Evolutionary conservation across 306 rosid genomes (phyloP).

Genomic region (Datisca glomerata): DNA sequence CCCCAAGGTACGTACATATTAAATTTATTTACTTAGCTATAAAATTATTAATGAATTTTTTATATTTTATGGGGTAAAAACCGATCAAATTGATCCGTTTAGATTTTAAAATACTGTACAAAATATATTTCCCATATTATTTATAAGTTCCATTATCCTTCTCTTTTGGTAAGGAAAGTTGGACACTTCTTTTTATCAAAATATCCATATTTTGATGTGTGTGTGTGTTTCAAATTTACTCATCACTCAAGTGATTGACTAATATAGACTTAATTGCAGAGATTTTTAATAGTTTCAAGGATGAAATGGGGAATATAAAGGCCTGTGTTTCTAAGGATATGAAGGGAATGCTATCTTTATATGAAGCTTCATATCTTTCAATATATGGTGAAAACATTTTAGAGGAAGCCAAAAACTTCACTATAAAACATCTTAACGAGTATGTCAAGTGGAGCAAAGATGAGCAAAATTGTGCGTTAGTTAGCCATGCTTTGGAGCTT

Average conservation of each 20-base stretch:
- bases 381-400: constrained; percentile 4
- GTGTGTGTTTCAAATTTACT: too few species aligned
- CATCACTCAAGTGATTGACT: too few species aligned
- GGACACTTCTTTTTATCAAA: too few species aligned
- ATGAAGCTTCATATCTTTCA: constrained; percentile 10
- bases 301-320: constrained; percentile 1
- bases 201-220: too few species aligned
- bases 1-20: neutral
- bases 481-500: constrained; percentile 11
- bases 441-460: neutral
- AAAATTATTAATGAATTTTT: too few species aligned
- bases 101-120: neutral
- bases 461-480: neutral
- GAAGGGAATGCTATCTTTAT: constrained; percentile 7
- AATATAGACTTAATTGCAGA: neutral
- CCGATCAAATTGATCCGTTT: neutral
- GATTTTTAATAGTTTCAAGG: constrained; percentile 1
- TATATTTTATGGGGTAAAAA: neutral
- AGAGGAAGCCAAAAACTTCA: constrained; percentile 13
- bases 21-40: too few species aligned
- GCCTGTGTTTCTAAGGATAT: neutral
- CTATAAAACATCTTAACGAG: neutral
- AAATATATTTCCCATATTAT: neutral
- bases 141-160: neutral
- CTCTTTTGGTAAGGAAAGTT: too few species aligned